Base-by-base conservation (phyloP, 2,329 filamentous ascomycete species). In the Rhytidhysteron rufulum region DNA sequence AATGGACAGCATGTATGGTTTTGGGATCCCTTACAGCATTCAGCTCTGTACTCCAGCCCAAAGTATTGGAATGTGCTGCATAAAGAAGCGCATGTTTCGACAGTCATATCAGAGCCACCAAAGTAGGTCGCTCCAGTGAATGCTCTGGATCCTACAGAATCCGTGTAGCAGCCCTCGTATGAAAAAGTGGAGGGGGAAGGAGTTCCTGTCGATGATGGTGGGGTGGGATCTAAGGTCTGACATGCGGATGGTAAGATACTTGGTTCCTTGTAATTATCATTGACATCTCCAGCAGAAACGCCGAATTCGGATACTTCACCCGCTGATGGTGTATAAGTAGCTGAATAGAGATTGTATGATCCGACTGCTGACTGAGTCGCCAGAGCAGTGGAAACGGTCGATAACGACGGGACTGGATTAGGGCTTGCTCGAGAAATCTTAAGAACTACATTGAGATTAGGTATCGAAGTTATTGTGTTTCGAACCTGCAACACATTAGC, bases 321-420 rank as follows among this genome's bases (percentile, higher is more conserved):
- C 20, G 48, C 43, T 19, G 44, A 48, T 4, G 36, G 40, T 2
- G 48, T 40, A 22, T 55, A 49, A 13, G 45, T 43, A 11, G 50
- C 53, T 22, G 55, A 50, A 34, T 58, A 61, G 2, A 61, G 44
- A 25, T 46, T 47, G 31, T 59, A 61, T 8, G 37, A 34, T 6
- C 58, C 58, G 13, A 56, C 38, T 15, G 51, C 43, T 4, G 54
- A 49, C 17, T 54, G 50, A 8, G 45, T 50, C 2, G 48, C 45
- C 58, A 62, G 59, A 4, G 55, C 34, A 17, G 41, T 43, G n/a
- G 46, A 50, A 4, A 44, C 37, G 16, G 53, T 55, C 8, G 50
- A 53, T 8, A 62, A 39, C 15, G 47, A 42, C n/a, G 58, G 53
- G 25, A 61, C 46, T 2, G 51, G 45, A 16, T 47, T 48, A 3